phyloP scores from a whole-genome alignment of 1,284 basidiomycete genomes.

The Sanghuangporus baumii region DNA sequence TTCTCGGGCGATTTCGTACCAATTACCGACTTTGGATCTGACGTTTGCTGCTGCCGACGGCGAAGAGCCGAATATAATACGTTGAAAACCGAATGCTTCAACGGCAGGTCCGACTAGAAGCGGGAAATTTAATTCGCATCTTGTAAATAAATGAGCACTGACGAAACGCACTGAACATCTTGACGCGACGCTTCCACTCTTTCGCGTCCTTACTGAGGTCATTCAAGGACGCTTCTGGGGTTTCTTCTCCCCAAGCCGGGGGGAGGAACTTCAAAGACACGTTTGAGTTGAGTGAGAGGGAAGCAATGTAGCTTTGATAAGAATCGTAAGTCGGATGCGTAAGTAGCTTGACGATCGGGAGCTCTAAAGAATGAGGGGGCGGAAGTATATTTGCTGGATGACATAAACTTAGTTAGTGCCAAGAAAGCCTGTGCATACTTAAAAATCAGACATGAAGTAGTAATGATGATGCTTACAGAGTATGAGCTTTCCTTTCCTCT shows the following conservation, averaged over 20 bases:
- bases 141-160: not conserved
- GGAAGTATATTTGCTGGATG: constrained; percentile 76
- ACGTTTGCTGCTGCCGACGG: constrained; percentile 40
- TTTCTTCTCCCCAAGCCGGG: constrained; percentile 64
- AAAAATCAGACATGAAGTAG: constrained; percentile 10
- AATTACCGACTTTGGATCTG: constrained; percentile 51
- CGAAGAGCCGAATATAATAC: constrained; percentile 51
- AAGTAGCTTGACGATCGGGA: constrained; percentile 73
- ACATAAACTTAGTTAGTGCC: constrained; percentile 5
- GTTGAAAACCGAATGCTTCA: constrained; percentile 54
- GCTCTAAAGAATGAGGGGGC: constrained; percentile 69
- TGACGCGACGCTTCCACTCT: constrained; percentile 79
- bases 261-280: constrained; percentile 77
- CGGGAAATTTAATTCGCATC: not conserved
- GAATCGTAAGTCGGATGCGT: constrained; percentile 66
- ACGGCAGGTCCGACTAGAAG: constrained; percentile 68
- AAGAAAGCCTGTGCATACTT: not conserved
- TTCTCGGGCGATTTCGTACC: constrained; percentile 80
- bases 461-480: constrained; percentile 55
- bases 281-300: constrained; percentile 72
- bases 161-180: constrained; percentile 77
- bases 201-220: constrained; percentile 45
- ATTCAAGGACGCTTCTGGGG: constrained; percentile 45
- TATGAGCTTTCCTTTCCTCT: constrained; percentile 51
- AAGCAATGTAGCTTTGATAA: constrained; percentile 70